Percentiles rank a stretch among this genome's conserved stretches.
Evolutionary conservation across 164 flowering plant genomes (phyloP).

Genomic region (Platanus orientalis): DNA sequence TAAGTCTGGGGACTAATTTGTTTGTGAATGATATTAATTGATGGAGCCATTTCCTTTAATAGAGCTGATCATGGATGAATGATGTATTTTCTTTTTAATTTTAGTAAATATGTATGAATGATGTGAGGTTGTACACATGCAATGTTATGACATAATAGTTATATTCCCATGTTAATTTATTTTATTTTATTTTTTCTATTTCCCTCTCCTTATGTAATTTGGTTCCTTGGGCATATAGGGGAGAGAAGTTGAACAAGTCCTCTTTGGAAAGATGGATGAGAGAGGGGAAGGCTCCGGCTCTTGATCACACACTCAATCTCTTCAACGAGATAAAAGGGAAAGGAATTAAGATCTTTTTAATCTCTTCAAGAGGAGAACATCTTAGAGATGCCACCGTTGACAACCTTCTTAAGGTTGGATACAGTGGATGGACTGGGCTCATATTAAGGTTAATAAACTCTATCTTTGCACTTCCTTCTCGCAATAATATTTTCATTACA

Average conservation of each 20-base stretch:
- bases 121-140: too few species aligned
- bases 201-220: too few species aligned
- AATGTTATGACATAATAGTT: too few species aligned
- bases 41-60: too few species aligned
- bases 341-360: slow-evolving; percentile 53
- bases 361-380: slow-evolving; percentile 56
- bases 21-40: too few species aligned
- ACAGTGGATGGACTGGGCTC: slow-evolving; percentile 59
- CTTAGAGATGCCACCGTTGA: slow-evolving; percentile 61
- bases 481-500: not conserved
- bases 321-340: slow-evolving; percentile 51
- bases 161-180: too few species aligned
- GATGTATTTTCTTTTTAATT: too few species aligned
- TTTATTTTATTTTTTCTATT: too few species aligned
- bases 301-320: slow-evolving; percentile 40
- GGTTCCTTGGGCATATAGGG: slow-evolving; percentile 37
- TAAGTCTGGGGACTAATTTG: too few species aligned
- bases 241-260: slow-evolving; percentile 49
- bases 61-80: too few species aligned
- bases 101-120: too few species aligned
- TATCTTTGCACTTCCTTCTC: too few species aligned
- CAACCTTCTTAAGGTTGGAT: slow-evolving; percentile 61
- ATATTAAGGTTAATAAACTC: slow-evolving; percentile 37
- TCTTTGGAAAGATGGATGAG: slow-evolving; percentile 62
- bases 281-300: slow-evolving; percentile 51